Evolutionary conservation across 257 asterid genomes (phyloP).

Genomic region (Nicotiana attenuata): DNA sequence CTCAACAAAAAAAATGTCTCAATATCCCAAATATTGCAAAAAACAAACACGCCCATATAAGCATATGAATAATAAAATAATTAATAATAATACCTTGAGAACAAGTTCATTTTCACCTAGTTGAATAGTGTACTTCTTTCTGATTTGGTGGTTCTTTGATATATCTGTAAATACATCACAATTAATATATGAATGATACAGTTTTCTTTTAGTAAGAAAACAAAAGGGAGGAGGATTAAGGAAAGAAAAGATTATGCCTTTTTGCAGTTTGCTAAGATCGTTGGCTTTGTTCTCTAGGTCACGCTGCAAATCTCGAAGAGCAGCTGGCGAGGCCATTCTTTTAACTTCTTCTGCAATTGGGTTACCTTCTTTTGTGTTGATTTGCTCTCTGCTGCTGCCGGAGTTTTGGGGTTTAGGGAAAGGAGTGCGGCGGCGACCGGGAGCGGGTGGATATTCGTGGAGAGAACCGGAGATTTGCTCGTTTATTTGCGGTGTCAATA

Average conservation of each 20-base stretch:
- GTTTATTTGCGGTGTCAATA: background rate
- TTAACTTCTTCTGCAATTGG: background rate
- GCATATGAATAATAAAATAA: background rate
- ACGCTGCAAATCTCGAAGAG: conserved; percentile 62
- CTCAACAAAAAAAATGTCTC: background rate
- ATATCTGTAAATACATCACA: conserved; percentile 35
- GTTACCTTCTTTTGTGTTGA: background rate
- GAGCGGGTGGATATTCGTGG: too few relatives aligned
- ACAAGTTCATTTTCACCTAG: conserved; percentile 97
- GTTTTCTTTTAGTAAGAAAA: conserved; percentile 3
- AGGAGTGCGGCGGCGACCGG: too few relatives aligned
- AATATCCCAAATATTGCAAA: background rate
- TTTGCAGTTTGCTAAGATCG: conserved; percentile 75
- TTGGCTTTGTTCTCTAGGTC: conserved; percentile 89
- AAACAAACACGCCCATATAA: background rate
- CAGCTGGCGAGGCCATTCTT: conserved; percentile 35
- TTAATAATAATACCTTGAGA: conserved; percentile 45
- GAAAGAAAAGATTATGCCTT: conserved; percentile 31
- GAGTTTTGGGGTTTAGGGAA: too few relatives aligned
- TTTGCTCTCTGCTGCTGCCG: background rate
- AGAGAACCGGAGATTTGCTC: background rate
- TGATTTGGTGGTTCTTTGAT: conserved; percentile 81
- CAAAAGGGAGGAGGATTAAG: background rate
- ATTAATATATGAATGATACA: background rate
- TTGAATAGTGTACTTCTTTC: conserved; percentile 87